These are phyloP conservation scores for Dissophora globulifera DNA, from an alignment of 192 early-diverging fungal genomes.

Conservation along the genomic window DNA sequence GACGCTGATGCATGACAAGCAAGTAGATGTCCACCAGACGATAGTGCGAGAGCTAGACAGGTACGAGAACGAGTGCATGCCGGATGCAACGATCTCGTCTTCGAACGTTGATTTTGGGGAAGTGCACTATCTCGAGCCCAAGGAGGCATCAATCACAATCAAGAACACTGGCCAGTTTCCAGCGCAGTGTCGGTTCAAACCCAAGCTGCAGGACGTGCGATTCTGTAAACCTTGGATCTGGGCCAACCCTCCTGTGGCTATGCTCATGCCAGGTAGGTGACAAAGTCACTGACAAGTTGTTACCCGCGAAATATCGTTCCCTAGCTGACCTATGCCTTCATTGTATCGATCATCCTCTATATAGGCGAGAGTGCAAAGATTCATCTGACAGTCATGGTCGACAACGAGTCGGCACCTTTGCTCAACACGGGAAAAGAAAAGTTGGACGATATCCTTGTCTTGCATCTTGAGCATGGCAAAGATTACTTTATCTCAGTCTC, in stretches of 20 bases:
- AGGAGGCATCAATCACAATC: conserved; percentile 64
- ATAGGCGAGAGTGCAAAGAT: conserved; percentile 69
- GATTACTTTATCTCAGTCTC: conserved; percentile 86
- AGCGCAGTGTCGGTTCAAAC: conserved; percentile 77
- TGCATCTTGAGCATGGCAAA: conserved; percentile 82
- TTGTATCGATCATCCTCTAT: too few species aligned
- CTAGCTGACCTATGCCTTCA: too few species aligned
- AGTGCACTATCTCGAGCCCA: conserved; percentile 66
- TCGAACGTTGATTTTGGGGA: conserved; percentile 79
- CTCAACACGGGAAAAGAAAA: conserved; percentile 71
- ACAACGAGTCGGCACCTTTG: conserved; percentile 54
- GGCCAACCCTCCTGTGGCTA: conserved; percentile 71
- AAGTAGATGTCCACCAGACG: conserved; percentile 65
- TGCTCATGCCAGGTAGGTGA: conserved; percentile 76
- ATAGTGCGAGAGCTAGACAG: conserved; percentile 81
- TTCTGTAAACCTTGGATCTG: conserved; percentile 79
- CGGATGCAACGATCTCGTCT: conserved; percentile 68
- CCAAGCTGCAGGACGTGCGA: conserved; percentile 68
- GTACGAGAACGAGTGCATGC: conserved; percentile 83
- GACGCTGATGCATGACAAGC: conserved; percentile 64
- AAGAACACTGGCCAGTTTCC: conserved; percentile 83
- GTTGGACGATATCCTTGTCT: conserved; percentile 80
- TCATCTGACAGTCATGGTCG: conserved; percentile 67
- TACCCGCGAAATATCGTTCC: too few species aligned
- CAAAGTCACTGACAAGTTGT: not conserved